Base-by-base conservation (phyloP, 2,329 filamentous ascomycete species). In the Xylaria sp. region DNA sequence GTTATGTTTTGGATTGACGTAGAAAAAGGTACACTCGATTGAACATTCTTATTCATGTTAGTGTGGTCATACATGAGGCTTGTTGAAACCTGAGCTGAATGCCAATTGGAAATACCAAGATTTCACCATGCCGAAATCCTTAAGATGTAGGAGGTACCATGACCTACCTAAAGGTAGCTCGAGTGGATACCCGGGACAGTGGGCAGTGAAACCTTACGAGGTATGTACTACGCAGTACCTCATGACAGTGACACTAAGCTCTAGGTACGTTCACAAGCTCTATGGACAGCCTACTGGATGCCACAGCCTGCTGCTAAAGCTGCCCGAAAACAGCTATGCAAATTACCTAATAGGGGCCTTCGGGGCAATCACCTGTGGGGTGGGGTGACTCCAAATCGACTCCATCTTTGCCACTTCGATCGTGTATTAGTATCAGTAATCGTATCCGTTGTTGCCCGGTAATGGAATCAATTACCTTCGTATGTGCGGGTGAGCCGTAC, bases 301-400 rank as follows among this genome's bases (percentile, higher is more conserved):
- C 15, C 13, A 4, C 12, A 7, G 7, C 7, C 43, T 7, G 3
- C 18, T 10, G 18, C 3, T 48, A 43, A n/a, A 15, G n/a, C 54
- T 23, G 54, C 33, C 31, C 54, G 54, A 23, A 39, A 57, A 25
- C 54, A 57, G 54, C 28, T 23, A 28, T 43, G 4, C 15, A 46
- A 46, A 46, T 46, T 18, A n/a, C 15, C 6, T 46, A 10, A 58
- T 58, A 28, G 8, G 20, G 46, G 56, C 25, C 8, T 10, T 7
- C 15, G 9, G 15, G 36, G 52, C 51, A 33, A 33, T 10, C 8
- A 36, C 33, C 33, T 36, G 33, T 36, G 9, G 33, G 46, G 62
- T 56, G 62, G 62, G 62, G 41, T 64, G 31, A 13, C 46, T 64
- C 62, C 33, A 59, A 49, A 59, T 52, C 55, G 55, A 58, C 33